These are phyloP conservation scores for Penicillium aurantiogriseum DNA, from an alignment of 2,329 filamentous ascomycete species.

Conservation along the genomic window DNA sequence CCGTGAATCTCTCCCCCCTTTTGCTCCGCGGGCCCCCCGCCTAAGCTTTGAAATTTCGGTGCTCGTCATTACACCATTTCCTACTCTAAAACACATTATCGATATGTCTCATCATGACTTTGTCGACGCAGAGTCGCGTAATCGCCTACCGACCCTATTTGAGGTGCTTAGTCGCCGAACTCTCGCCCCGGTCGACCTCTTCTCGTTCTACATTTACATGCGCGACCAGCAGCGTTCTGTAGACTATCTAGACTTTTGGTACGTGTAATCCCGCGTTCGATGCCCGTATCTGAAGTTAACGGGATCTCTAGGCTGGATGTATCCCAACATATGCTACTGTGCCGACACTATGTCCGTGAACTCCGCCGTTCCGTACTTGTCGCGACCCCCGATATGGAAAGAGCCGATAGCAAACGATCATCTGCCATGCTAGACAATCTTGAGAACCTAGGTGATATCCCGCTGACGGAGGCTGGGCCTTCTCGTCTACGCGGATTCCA, in stretches of 20 bases:
- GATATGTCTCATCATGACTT: conserved; percentile 33
- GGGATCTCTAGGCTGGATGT: conserved; percentile 79
- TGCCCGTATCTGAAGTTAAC: background rate
- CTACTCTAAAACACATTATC: background rate
- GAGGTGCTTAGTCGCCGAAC: conserved; percentile 93
- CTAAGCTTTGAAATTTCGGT: conserved; percentile 15
- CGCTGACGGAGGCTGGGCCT: conserved; percentile 50
- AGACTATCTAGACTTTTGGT: conserved; percentile 99
- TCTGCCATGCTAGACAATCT: conserved; percentile 74
- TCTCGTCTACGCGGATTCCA: conserved; percentile 53
- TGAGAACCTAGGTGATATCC: conserved; percentile 65
- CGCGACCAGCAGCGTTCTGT: conserved; percentile 96
- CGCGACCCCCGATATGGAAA: conserved; percentile 86
- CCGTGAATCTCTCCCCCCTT: conserved; percentile 18
- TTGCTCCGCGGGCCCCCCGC: conserved; percentile 15
- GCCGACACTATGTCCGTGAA: conserved; percentile 92
- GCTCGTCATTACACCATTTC: conserved; percentile 16
- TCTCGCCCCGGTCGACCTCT: conserved; percentile 92
- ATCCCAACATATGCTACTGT: conserved; percentile 96
- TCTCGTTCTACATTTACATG: conserved; percentile 99
- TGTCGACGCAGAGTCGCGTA: conserved; percentile 57
- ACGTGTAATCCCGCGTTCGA: conserved; percentile 34
- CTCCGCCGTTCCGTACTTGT: conserved; percentile 89
- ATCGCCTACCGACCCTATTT: conserved; percentile 88
- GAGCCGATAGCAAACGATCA: conserved; percentile 75